These are phyloP conservation scores for Tetrapisispora nanseiensis DNA, from an alignment of 805 yeast species.

Conservation along the genomic window DNA sequence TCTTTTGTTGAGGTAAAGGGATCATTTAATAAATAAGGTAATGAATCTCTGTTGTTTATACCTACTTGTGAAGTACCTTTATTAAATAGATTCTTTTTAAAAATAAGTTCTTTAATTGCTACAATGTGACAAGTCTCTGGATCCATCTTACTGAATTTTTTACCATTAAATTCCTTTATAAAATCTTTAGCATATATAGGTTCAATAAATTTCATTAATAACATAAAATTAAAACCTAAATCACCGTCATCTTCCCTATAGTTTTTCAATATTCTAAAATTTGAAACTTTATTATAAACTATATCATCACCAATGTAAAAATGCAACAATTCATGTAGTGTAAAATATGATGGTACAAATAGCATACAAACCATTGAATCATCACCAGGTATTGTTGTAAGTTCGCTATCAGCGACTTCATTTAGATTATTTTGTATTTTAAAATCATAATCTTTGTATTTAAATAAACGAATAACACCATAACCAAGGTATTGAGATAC, in stretches of 20 bases:
- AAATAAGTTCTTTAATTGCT: slow-evolving; percentile 49
- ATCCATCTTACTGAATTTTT: slow-evolving; percentile 75
- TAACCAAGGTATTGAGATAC: slow-evolving; percentile 56
- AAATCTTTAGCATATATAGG: slow-evolving; percentile 50
- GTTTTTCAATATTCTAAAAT: slow-evolving; percentile 51
- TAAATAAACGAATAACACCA: slow-evolving; percentile 62
- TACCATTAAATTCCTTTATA: slow-evolving; percentile 58
- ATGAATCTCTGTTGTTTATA: slow-evolving; percentile 7
- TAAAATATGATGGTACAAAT: slow-evolving; percentile 82
- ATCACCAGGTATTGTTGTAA: slow-evolving; percentile 36
- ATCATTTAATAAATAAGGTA: slow-evolving; percentile 64
- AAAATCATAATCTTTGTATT: slow-evolving; percentile 26
- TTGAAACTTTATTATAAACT: slow-evolving; percentile 46
- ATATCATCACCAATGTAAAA: slow-evolving; percentile 55
- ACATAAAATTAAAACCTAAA: slow-evolving; percentile 54
- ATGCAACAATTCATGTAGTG: slow-evolving; percentile 74
- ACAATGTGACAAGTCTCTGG: slow-evolving; percentile 78
- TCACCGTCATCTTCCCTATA: slow-evolving; percentile 44
- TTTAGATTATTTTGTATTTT: no score
- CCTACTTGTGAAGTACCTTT: slow-evolving; percentile 15
- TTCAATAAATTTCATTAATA: slow-evolving; percentile 61
- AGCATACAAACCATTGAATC: slow-evolving; percentile 65
- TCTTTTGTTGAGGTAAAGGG: slow-evolving; percentile 45
- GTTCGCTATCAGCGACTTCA: slow-evolving; percentile 5
- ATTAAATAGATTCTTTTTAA: slow-evolving; percentile 27